Evolutionary conservation across 441 rosid species (phyloP).

Genomic region (Cnidoscolus chayamansa): DNA sequence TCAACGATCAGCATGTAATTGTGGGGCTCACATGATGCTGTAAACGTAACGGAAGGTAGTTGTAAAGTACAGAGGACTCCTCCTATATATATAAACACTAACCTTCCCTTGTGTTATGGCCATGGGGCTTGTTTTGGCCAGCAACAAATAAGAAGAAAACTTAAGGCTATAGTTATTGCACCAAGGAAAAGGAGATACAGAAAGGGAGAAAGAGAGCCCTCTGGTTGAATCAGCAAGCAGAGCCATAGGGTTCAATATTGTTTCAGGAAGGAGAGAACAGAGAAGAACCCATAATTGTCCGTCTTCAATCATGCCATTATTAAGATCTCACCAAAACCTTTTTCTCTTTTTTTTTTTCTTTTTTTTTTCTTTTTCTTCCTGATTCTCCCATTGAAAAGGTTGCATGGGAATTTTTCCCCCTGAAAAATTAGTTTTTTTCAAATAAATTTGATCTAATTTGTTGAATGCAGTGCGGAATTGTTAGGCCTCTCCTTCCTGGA

Average conservation of each 20-base stretch:
- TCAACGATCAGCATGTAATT: neutral
- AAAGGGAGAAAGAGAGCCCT: constrained; percentile 17
- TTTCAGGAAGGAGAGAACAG: constrained; percentile 32
- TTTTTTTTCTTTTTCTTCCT: neutral
- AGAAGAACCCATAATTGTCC: neutral
- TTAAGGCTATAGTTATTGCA: neutral
- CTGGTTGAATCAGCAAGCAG: constrained; percentile 29
- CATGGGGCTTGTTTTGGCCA: neutral
- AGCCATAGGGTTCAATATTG: constrained; percentile 8
- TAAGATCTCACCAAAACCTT: constrained; percentile 33
- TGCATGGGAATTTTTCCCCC: neutral
- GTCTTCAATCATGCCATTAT: constrained; percentile 43
- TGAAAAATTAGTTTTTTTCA: neutral
- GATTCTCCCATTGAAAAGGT: neutral
- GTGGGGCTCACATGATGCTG: neutral
- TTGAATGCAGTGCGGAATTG: constrained; percentile 40
- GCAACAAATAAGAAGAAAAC: neutral
- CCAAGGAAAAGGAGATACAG: neutral
- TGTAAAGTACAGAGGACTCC: constrained; percentile 1
- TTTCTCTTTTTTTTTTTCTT: neutral
- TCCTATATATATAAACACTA: neutral
- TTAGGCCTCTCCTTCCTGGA: constrained; percentile 41
- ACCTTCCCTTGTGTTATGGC: neutral
- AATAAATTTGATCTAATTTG: constrained; percentile 4
- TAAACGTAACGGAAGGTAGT: neutral